Conservation (phyloP, 495 filamentous ascomycete genomes). For the Symbiotaphrina buchneri region DNA sequence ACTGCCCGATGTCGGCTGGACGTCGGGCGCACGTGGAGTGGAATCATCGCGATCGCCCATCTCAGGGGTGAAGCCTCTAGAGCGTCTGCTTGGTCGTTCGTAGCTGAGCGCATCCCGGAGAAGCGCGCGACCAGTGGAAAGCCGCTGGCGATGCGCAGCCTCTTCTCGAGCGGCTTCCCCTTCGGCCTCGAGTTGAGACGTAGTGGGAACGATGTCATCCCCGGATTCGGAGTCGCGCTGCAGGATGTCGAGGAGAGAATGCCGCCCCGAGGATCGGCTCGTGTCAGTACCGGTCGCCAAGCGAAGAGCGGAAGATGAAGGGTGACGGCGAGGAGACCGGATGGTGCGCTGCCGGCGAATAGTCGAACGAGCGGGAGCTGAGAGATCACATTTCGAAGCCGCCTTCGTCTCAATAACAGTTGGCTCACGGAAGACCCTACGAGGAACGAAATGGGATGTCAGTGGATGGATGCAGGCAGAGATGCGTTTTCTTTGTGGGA, state of each 20-base stretch:
- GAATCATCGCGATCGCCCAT: no score
- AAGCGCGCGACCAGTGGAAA: constrained; percentile 1
- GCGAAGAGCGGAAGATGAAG: constrained; percentile 5
- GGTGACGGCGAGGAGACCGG: constrained; percentile 11
- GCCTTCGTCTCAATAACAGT: constrained; percentile 32
- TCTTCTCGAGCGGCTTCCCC: constrained; percentile 3
- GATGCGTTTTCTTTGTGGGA: not conserved
- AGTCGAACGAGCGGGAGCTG: constrained; percentile 41
- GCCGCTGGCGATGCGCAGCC: constrained; percentile 2
- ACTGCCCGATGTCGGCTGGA: no score
- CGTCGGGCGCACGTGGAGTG: no score
- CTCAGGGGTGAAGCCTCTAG: constrained; percentile 3
- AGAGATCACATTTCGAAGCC: constrained; percentile 27
- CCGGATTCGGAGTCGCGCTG: not conserved
- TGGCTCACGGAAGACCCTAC: constrained; percentile 37
- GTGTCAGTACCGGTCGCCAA: constrained; percentile 4
- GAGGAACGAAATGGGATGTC: constrained; percentile 4
- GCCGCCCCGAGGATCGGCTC: not conserved
- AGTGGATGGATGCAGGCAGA: no score
- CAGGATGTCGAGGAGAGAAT: no score
- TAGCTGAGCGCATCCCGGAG: constrained; percentile 5
- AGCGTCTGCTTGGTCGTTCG: constrained; percentile 2
- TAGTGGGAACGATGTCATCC: not conserved
- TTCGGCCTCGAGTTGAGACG: no score
- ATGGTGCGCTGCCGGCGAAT: constrained; percentile 37